A percentile compares a stretch with the other conserved stretches of the same genome.
These are phyloP conservation scores for Glycyrrhiza uralensis DNA, from an alignment of 306 rosid genomes.

Conservation along the genomic window DNA sequence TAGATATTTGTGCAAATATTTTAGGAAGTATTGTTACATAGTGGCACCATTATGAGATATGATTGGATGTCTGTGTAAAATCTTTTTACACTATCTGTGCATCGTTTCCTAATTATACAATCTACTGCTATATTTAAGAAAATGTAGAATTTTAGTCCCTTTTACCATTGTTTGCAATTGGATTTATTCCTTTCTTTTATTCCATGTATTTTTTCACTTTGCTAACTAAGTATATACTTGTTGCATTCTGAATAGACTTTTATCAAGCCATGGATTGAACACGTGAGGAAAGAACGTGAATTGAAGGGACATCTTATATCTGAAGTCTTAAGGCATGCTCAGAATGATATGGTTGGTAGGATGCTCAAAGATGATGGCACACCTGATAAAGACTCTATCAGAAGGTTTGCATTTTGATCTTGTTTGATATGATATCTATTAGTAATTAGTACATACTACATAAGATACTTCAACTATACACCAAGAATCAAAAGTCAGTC, in stretches of 20 bases:
- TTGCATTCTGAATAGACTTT: constrained; percentile 15
- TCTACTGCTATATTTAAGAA: not conserved
- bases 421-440: constrained; percentile 1
- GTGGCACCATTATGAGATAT: too few relatives aligned
- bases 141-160: not conserved
- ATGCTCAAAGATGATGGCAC: constrained; percentile 34
- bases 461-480: not conserved
- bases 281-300: constrained; percentile 37
- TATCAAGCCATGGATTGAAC: constrained; percentile 56
- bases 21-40: too few relatives aligned
- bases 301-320: constrained; percentile 42
- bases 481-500: not conserved
- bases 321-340: constrained; percentile 37
- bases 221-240: not conserved
- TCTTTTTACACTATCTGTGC: too few relatives aligned
- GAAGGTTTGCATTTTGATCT: constrained; percentile 28
- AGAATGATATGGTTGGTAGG: constrained; percentile 33
- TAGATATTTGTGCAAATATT: too few relatives aligned
- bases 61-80: too few relatives aligned
- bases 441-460: not conserved
- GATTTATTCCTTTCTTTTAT: not conserved
- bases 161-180: not conserved
- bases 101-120: not conserved
- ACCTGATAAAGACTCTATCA: constrained; percentile 31
- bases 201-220: not conserved